phyloP scores from a whole-genome alignment of 2,329 filamentous ascomycete genomes.

The Colletotrichum eleusines region DNA sequence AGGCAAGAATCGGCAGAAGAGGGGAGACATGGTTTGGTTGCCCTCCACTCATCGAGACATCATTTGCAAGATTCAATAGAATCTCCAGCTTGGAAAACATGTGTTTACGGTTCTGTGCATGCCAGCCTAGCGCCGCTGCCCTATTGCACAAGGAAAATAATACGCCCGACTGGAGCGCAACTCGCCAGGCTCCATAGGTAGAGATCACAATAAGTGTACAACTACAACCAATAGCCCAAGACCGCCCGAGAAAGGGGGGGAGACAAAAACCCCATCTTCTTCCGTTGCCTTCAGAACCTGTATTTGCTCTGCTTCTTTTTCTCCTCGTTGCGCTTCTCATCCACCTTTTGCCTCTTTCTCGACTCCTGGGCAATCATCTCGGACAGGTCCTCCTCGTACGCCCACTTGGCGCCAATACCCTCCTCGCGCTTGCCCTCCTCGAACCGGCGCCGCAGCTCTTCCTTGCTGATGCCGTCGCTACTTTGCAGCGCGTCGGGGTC shows the following conservation, averaged over 20 bases:
- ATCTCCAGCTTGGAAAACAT: background rate
- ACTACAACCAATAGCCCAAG: slow-evolving; percentile 25
- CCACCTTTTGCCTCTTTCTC: slow-evolving; percentile 88
- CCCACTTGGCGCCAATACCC: slow-evolving; percentile 76
- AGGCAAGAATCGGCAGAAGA: background rate
- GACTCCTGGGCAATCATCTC: slow-evolving; percentile 97
- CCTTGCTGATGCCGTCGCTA: slow-evolving; percentile 84
- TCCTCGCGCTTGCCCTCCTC: slow-evolving; percentile 78
- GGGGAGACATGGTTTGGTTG: no score
- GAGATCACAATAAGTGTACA: slow-evolving; percentile 19
- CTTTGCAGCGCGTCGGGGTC: slow-evolving; percentile 84
- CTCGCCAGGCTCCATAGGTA: background rate
- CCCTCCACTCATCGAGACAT: background rate
- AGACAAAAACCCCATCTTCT: background rate
- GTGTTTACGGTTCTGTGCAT: slow-evolving; percentile 2
- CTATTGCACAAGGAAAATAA: slow-evolving; percentile 26
- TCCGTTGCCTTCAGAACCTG: slow-evolving; percentile 54
- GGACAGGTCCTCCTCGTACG: slow-evolving; percentile 87
- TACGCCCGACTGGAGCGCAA: background rate
- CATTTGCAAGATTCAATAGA: background rate
- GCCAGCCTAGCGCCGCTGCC: slow-evolving; percentile 29
- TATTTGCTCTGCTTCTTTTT: slow-evolving; percentile 66
- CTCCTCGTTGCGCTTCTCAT: slow-evolving; percentile 81
- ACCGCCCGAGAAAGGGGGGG: background rate
- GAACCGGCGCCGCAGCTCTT: slow-evolving; percentile 83